Percentiles rank a stretch among this genome's conserved stretches.
Evolutionary conservation across 2,329 filamentous ascomycete species (phyloP).

Genomic region (Thelonectria discophora): DNA sequence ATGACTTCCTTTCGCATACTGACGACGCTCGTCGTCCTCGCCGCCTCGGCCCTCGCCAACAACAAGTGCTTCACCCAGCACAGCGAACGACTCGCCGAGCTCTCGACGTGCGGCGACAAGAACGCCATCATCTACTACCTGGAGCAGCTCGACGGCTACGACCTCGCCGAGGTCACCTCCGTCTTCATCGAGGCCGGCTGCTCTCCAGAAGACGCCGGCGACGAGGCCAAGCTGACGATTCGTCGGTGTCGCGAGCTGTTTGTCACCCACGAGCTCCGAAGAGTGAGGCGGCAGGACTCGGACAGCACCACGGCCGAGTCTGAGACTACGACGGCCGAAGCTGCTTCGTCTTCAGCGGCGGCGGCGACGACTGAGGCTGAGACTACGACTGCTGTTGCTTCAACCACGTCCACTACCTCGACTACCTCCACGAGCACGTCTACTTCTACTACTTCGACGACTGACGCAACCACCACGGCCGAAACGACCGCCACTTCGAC

Average conservation of each 20-base stretch:
- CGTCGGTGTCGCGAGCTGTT: constrained; percentile 1
- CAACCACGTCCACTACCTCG: not conserved
- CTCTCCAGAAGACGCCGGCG: not conserved
- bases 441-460: constrained; percentile 2
- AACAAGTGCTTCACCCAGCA: not conserved
- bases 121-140: constrained; percentile 1
- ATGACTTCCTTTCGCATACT: constrained; percentile 8
- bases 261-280: not conserved
- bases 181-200: constrained; percentile 7
- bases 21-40: not conserved
- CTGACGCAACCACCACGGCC: not conserved
- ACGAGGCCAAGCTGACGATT: constrained; percentile 1
- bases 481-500: constrained; percentile 4
- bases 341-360: not conserved
- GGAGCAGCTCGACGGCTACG: not conserved
- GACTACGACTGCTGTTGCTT: not conserved
- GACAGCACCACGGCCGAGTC: not conserved
- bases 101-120: not conserved
- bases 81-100: not conserved
- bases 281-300: not conserved
- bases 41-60: not conserved
- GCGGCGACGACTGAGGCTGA: not conserved
- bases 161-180: not conserved
- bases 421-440: not conserved
- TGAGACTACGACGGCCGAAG: not conserved